Base-by-base conservation (phyloP, 2,329 filamentous ascomycete species). In the Alternaria triticina region DNA sequence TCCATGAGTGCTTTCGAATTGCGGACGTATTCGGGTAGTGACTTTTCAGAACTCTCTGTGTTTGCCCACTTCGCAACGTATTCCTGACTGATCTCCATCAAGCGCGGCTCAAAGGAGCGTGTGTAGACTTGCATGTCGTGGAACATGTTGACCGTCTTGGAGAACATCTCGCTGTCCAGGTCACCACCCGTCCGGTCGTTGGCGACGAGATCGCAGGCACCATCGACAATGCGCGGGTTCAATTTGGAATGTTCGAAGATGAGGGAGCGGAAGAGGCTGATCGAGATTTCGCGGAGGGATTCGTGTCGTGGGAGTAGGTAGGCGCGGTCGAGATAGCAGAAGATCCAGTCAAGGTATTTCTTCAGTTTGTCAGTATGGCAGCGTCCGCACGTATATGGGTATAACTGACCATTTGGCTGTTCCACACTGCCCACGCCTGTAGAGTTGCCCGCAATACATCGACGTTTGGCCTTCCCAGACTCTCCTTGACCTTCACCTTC, bases 261-360 rank as follows among this genome's bases (percentile, higher is more conserved):
- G 50, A 83, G 79, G 9, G 82, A 86, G 57, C 92, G 88, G 77
- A 98, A 99, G 63, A 93, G 86, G 13, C 85, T 81, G 59, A 96
- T 89, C 6, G 90, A 88, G 83, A 97, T 89, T 74, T 97, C 93
- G 74, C 94, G 91, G 60, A 99, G 88, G 33, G 91, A 91, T 22
- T 90, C 88, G 69, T 90, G 89, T 49, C 90, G 89, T 61, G 91
- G 90, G 3, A 97, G 84, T 8, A 99, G 85, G 75, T 94, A 97
- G 3, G 94, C 92, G 66, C 96, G 90, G 77, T 99, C 95, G 68
- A 99, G 86, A 75, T 94, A 99, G 82, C 94, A 97, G 81, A 97
- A 98, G 43, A 96, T 91, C 67, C 92, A 95, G 52, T 94, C 89
- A 56, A 99, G 88, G 13, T 90, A 89, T 68, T 89, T 87, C 89